phyloP scores from a whole-genome alignment of 75 land plant genomes.

The Gnetum montanum region DNA sequence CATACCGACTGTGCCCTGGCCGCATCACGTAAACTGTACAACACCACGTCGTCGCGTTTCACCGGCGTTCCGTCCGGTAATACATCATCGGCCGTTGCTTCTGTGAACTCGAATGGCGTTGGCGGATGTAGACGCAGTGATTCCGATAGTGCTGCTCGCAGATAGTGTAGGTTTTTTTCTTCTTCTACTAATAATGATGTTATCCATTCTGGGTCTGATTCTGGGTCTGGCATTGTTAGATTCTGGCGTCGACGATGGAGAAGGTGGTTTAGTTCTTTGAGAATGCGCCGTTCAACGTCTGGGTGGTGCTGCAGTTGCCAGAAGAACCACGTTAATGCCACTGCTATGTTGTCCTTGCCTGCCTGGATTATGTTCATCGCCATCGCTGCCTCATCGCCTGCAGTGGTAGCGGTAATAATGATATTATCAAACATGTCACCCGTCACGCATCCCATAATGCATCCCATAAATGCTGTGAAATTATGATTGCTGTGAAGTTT shows the following conservation, averaged over 20 bases:
- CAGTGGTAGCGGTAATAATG: too few species aligned
- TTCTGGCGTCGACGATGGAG: neutral
- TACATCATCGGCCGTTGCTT: neutral
- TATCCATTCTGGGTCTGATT: neutral
- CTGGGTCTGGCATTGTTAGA: neutral
- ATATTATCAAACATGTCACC: too few species aligned
- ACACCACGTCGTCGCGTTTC: neutral
- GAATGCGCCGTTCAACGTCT: neutral
- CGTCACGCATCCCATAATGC: too few species aligned
- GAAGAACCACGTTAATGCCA: conserved; percentile 12
- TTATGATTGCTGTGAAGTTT: too few species aligned
- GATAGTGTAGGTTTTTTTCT: neutral
- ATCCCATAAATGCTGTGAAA: too few species aligned
- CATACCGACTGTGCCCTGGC: conserved; percentile 6
- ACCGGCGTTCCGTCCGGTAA: conserved; percentile 10
- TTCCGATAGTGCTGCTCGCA: conserved; percentile 11
- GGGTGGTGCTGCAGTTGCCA: neutral
- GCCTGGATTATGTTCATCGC: conserved; percentile 50
- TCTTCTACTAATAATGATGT: neutral
- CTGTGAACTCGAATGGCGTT: neutral
- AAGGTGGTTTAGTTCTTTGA: neutral
- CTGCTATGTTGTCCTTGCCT: conserved; percentile 60
- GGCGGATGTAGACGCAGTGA: conserved; percentile 9
- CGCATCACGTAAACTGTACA: neutral
- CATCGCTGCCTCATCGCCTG: too few species aligned